These are phyloP conservation scores for Metschnikowia lochheadii DNA, from an alignment of 805 yeast species.

Conservation along the genomic window DNA sequence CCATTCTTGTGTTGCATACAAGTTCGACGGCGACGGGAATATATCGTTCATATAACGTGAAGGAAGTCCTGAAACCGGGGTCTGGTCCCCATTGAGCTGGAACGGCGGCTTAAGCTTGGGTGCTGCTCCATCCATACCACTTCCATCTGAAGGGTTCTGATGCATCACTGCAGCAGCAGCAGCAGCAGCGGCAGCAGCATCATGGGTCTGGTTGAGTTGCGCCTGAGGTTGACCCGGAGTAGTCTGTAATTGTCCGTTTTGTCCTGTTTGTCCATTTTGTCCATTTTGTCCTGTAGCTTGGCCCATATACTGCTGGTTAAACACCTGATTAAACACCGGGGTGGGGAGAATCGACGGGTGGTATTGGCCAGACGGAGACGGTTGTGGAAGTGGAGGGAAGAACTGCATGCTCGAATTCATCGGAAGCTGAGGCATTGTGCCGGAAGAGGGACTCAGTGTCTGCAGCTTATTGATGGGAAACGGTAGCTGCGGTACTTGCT, in stretches of 20 bases:
- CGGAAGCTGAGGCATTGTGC: conserved; percentile 39
- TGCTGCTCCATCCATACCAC: conserved; percentile 5
- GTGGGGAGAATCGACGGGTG: conserved; percentile 25
- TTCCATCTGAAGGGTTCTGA: background rate
- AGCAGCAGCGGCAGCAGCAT: conserved; percentile 3
- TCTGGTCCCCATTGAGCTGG: conserved; percentile 49
- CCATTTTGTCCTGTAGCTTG: background rate
- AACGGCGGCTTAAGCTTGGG: conserved; percentile 16
- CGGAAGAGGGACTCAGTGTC: conserved; percentile 37
- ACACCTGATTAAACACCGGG: conserved; percentile 27
- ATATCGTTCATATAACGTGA: conserved; percentile 67
- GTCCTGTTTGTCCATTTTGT: background rate
- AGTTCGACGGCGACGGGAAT: conserved; percentile 78
- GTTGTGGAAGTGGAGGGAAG: conserved; percentile 29
- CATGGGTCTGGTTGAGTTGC: conserved; percentile 3
- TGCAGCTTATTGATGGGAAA: conserved; percentile 36
- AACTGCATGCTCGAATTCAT: conserved; percentile 13
- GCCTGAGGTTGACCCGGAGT: background rate
- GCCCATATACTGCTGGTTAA: conserved; percentile 17
- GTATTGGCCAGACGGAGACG: conserved; percentile 22
- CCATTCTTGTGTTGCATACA: conserved; percentile 55
- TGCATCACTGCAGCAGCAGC: conserved; percentile 2
- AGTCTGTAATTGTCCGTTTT: background rate
- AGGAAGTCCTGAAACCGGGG: conserved; percentile 69
- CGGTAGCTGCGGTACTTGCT: conserved; percentile 24